These are phyloP conservation scores for Barnettozyma sp. DNA, from an alignment of 805 yeast genomes.

Conservation along the genomic window DNA sequence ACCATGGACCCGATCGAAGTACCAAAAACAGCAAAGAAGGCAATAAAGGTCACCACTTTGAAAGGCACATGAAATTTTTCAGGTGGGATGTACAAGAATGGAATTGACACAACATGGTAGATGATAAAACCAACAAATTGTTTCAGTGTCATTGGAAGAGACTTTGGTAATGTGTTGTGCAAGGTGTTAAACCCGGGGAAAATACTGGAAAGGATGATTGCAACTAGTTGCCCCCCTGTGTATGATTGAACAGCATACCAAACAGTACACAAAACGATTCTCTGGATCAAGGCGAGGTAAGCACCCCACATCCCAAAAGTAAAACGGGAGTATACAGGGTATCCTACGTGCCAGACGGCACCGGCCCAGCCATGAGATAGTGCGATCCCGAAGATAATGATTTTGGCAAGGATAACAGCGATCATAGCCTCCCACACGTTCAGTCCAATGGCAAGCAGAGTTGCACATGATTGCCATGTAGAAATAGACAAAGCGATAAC, in stretches of 20 bases:
- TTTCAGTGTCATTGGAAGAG: conserved; percentile 34
- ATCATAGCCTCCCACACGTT: conserved; percentile 40
- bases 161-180: conserved; percentile 33
- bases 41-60: conserved; percentile 23
- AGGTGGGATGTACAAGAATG: conserved; percentile 27
- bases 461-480: conserved; percentile 37
- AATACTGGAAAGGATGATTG: conserved; percentile 33
- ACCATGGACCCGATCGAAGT: conserved; percentile 29
- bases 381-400: conserved; percentile 34
- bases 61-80: conserved; percentile 27
- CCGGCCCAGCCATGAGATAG: conserved; percentile 42
- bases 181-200: conserved; percentile 33
- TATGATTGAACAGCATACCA: conserved; percentile 42
- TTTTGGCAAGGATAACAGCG: conserved; percentile 34
- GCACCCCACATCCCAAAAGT: conserved; percentile 43
- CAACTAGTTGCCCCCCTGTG: conserved; percentile 39
- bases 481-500: conserved; percentile 33
- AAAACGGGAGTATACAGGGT: conserved; percentile 37
- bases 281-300: conserved; percentile 35
- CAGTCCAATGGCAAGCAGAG: conserved; percentile 37
- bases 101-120: conserved; percentile 31
- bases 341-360: conserved; percentile 43
- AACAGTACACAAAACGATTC: conserved; percentile 39
- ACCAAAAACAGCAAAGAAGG: conserved; percentile 32
- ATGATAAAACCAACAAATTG: conserved; percentile 35